phyloP scores from a whole-genome alignment of 805 yeast genomes.

The Citeromyces matritensis region DNA sequence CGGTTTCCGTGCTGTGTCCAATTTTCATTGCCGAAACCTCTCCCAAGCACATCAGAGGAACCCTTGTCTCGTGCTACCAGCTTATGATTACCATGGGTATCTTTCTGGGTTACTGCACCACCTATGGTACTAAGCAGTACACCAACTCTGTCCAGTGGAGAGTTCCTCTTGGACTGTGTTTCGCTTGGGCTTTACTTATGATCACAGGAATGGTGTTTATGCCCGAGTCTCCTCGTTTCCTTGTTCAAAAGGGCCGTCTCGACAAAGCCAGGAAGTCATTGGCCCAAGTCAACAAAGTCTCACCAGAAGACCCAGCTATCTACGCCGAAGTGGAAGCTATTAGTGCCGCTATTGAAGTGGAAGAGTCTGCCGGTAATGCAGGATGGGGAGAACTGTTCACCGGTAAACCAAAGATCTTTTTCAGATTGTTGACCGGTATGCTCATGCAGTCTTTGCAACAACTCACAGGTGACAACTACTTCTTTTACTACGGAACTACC shows the following conservation, averaged over 20 bases:
- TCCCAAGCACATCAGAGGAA: conserved; percentile 14
- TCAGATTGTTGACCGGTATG: conserved; percentile 30
- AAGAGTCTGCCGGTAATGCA: conserved; percentile 31
- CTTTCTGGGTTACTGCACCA: conserved; percentile 33
- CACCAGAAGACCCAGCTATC: conserved; percentile 14
- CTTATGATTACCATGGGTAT: conserved; percentile 18
- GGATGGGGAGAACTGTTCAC: conserved; percentile 34
- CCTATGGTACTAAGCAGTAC: conserved; percentile 45
- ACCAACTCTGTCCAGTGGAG: conserved; percentile 46
- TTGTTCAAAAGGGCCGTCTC: conserved; percentile 34
- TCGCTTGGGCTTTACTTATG: conserved; percentile 40
- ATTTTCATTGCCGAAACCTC: conserved; percentile 19
- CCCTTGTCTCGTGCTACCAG: conserved; percentile 15
- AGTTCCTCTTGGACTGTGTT: conserved; percentile 39
- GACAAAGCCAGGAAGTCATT: conserved; percentile 40
- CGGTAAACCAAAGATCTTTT: conserved; percentile 30
- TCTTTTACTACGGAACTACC: conserved; percentile 56
- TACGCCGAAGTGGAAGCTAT: no score
- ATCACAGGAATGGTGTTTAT: conserved; percentile 40
- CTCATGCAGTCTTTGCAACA: conserved; percentile 51
- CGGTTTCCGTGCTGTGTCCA: conserved; percentile 16
- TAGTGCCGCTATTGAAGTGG: conserved; percentile 30
- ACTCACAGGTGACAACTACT: conserved; percentile 57
- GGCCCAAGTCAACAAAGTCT: conserved; percentile 26
- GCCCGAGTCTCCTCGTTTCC: conserved; percentile 63